These are phyloP conservation scores for Xerocomus tenax DNA, from an alignment of 1,284 basidiomycete species.

Conservation along the genomic window DNA sequence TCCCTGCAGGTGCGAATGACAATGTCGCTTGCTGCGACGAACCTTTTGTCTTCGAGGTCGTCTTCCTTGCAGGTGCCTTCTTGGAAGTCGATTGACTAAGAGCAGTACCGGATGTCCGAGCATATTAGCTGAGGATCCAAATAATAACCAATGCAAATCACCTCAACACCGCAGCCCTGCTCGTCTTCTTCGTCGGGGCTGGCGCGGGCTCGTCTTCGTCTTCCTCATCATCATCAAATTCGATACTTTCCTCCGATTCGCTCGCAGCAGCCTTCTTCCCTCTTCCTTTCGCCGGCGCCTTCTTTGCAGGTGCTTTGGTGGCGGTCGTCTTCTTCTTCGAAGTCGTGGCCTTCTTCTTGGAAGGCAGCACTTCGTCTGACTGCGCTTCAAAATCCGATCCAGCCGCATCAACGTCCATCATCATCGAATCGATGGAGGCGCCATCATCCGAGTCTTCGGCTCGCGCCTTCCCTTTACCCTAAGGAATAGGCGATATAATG, in stretches of 20 bases:
- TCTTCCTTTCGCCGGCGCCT: constrained; percentile 37
- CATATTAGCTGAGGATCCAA: background rate
- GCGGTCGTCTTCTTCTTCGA: constrained; percentile 30
- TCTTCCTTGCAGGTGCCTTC: constrained; percentile 46
- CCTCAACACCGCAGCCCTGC: constrained; percentile 58
- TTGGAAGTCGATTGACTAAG: constrained; percentile 18
- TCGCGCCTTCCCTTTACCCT: constrained; percentile 47
- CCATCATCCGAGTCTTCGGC: constrained; percentile 42
- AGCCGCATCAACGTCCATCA: constrained; percentile 50
- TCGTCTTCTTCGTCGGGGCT: constrained; percentile 48
- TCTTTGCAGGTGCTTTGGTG: constrained; percentile 36
- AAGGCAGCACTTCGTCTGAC: constrained; percentile 37
- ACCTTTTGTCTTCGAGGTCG: constrained; percentile 34
- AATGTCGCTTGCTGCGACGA: constrained; percentile 40
- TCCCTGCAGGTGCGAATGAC: constrained; percentile 53
- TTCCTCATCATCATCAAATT: constrained; percentile 49
- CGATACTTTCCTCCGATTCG: constrained; percentile 48
- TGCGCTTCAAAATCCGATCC: constrained; percentile 41
- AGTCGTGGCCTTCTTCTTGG: constrained; percentile 42
- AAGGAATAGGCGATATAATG: background rate
- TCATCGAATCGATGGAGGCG: constrained; percentile 74
- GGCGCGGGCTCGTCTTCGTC: constrained; percentile 42
- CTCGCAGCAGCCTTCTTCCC: constrained; percentile 32
- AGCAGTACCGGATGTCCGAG: background rate
- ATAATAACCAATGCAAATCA: constrained; percentile 25